Base-by-base conservation (phyloP, 352 stramenopile species). In the Phytophthora palmivora region DNA sequence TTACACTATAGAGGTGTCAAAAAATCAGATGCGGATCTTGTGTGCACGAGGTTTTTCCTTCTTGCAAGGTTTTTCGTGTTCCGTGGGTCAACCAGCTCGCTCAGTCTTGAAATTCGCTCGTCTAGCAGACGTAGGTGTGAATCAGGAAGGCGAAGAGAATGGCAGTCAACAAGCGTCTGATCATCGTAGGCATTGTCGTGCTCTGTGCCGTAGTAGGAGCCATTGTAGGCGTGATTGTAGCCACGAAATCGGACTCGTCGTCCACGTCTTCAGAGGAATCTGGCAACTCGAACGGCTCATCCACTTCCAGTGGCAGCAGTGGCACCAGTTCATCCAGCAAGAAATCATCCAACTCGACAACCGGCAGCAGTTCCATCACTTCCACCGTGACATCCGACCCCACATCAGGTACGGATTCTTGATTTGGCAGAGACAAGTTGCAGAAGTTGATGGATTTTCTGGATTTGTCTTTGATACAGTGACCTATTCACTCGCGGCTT, bases 401-500 rank as follows among this genome's bases (percentile, higher is more conserved):
- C 6, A 75, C 61, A 2, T 63, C 66, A 50, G 63, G 63, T 72
- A 63, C 15, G 37, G 2, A 26, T 28, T 39, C 18, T 1, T 53
- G 4, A 21, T 10, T 16, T 18, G 44, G 44, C 14, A 57, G 44
- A 49, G 48, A 37, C 11, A 12, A 42, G n/a, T 43, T 26, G 33
- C 24, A 14, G 30, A 42, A 54, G 26, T 54, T 9, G 7, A 42
- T 51, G 56, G 45, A 39, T 47, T 52, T 65, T 51, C 18, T 48
- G 6, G 10, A 34, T 42, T 54, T 56, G 22, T 50, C n/a, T n/a
- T n/a, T 48, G 6, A 16, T 12, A 50, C 59, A 55, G 66, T 69
- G 30, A 72, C 57, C 16, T 92, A 76, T 58, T 79, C 81, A 47
- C 59, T 92, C 0, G 57, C 76, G 10, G 81, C 79, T 9, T 91